Percentiles rank a stretch among this genome's conserved stretches.
phyloP scores from a whole-genome alignment of 2,329 filamentous ascomycete species.

The Trichoderma sp. region DNA sequence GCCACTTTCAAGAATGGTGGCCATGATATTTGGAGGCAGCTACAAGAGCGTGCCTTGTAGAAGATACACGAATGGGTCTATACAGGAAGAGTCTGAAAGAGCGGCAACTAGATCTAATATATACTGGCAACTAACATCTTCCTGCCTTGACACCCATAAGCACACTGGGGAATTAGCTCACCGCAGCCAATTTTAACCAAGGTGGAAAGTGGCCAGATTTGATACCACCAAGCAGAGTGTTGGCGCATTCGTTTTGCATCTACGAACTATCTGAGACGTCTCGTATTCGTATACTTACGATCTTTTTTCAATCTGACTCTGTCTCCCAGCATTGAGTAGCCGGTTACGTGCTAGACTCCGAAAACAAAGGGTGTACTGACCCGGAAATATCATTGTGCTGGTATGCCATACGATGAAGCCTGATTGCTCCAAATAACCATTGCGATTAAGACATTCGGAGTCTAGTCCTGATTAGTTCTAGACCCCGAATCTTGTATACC shows the following conservation, averaged over 20 bases:
- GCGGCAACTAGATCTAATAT: background rate
- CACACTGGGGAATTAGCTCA: background rate
- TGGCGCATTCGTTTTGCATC: background rate
- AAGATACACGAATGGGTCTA: background rate
- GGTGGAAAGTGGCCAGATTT: constrained; percentile 10
- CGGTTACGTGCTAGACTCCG: constrained; percentile 17
- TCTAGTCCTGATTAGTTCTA: constrained; percentile 23
- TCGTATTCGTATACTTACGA: constrained; percentile 16
- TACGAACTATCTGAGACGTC: background rate
- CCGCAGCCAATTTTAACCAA: background rate
- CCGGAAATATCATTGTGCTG: background rate
- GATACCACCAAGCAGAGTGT: background rate
- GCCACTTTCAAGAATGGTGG: constrained; percentile 14
- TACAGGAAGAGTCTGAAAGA: background rate
- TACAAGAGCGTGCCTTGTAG: background rate
- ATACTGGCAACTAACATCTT: background rate
- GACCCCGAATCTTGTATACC: constrained; percentile 10
- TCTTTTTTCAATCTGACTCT: background rate
- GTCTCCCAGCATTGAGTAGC: background rate
- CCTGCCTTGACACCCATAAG: background rate
- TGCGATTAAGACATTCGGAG: constrained; percentile 21
- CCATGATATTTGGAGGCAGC: constrained; percentile 2
- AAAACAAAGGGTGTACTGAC: background rate
- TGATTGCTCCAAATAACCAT: constrained; percentile 7
- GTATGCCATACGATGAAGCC: background rate